phyloP scores from a whole-genome alignment of 1,284 basidiomycete genomes.

The Inonotus obliquus region DNA sequence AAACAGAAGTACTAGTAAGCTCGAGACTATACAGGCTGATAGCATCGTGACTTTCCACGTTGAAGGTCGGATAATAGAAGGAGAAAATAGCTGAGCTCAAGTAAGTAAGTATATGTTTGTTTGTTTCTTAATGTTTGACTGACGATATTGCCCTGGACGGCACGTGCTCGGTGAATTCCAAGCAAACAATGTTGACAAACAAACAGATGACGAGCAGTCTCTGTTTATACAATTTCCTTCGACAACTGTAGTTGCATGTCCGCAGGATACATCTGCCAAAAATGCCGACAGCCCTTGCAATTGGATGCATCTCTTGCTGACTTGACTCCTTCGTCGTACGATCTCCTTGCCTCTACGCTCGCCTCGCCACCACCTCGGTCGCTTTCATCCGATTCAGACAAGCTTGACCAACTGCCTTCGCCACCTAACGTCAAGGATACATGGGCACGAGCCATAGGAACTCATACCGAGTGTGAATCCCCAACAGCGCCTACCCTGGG shows the following conservation, averaged over 20 bases:
- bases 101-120: too few species aligned
- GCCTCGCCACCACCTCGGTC: slow-evolving; percentile 47
- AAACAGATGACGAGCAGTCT: too few species aligned
- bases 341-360: slow-evolving; percentile 74
- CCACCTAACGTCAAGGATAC: slow-evolving; percentile 54
- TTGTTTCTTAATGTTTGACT: too few species aligned
- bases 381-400: slow-evolving; percentile 45
- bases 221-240: too few species aligned
- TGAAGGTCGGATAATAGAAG: too few species aligned
- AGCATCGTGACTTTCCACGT: too few species aligned
- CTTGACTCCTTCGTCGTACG: slow-evolving; percentile 80
- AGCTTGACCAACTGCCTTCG: slow-evolving; percentile 51
- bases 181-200: too few species aligned
- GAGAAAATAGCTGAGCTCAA: too few species aligned
- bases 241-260: slow-evolving; percentile 1
- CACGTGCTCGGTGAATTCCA: neutral
- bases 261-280: slow-evolving; percentile 63
- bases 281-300: slow-evolving; percentile 85
- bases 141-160: too few species aligned
- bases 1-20: too few species aligned
- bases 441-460: slow-evolving; percentile 50
- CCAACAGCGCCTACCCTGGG: slow-evolving; percentile 32
- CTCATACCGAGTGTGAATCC: slow-evolving; percentile 30
- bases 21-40: too few species aligned
- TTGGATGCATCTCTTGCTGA: slow-evolving; percentile 83